Evolutionary conservation across 2,329 filamentous ascomycete genomes (phyloP).

Genomic region (Aspergillus pseudotamarii): DNA sequence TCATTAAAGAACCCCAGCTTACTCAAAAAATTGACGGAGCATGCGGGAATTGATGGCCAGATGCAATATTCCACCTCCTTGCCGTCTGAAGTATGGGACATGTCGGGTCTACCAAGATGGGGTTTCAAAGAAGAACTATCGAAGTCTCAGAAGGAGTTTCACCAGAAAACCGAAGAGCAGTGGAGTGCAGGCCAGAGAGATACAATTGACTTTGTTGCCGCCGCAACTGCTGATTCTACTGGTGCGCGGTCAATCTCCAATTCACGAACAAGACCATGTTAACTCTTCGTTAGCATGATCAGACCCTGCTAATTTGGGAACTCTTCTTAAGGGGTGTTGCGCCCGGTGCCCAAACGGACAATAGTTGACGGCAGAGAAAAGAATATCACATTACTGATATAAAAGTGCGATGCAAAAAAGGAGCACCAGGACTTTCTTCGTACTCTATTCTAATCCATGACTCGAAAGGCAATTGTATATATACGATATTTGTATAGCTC

Average conservation of each 20-base stretch:
- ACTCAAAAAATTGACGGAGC: constrained; percentile 59
- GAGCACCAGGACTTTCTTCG: neutral
- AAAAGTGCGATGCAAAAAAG: neutral
- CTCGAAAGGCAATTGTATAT: neutral
- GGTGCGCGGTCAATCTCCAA: constrained; percentile 7
- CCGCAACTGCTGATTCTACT: constrained; percentile 10
- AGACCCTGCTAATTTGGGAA: neutral
- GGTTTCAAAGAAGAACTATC: constrained; percentile 52
- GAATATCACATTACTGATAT: neutral
- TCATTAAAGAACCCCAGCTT: constrained; percentile 63
- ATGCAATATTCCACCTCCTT: constrained; percentile 59
- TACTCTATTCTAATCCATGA: neutral
- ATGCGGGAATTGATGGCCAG: constrained; percentile 57
- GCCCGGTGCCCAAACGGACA: neutral
- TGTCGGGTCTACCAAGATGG: constrained; percentile 42
- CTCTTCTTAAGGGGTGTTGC: neutral
- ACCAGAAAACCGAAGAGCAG: constrained; percentile 38
- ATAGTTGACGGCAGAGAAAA: neutral
- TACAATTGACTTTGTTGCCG: constrained; percentile 45
- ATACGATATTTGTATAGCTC: neutral
- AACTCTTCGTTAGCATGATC: neutral
- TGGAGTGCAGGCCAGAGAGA: constrained; percentile 36
- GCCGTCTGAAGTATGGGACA: constrained; percentile 44
- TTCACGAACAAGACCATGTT: constrained; percentile 10
- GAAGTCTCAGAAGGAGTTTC: constrained; percentile 44